Base-by-base conservation (phyloP, 225 moss, liverwort and hornwort species). In the Lunularia cruciata region DNA sequence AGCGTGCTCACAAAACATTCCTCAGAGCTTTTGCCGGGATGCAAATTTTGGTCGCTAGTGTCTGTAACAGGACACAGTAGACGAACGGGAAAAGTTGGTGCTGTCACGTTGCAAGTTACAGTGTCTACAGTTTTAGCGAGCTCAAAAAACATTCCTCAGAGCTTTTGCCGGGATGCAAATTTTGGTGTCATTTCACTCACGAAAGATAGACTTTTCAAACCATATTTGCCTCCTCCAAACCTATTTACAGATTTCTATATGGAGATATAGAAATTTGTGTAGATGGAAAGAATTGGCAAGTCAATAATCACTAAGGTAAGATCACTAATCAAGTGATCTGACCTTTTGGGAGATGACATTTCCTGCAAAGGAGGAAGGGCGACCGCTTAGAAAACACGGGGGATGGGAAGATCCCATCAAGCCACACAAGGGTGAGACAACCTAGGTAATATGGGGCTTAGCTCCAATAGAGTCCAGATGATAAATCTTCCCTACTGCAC, bases 1-100 rank as follows among this genome's bases (percentile, higher is more conserved):
- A 13, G 83, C 83, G 47, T 63, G 79, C 73, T 83, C 83, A 63
- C 76, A 83, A 23, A 60, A 67, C 5, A 20, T 63, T 39, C 83
- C 69, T 10, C 79, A 28, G 3, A 26, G 39, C 67, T 58, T 79
- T 26, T 83, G 83, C n/a, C 79, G 79, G 23, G n/a, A 47, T 11
- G 11, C 55, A 60, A 83, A 79, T n/a, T n/a, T 31, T 64, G 67
- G 3, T 30, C 51, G 1, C 22, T 34, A 8, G 48, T 28, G 27
- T 5, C 40, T 4, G 34, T 25, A 25, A 20, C 15, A 18, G 25
- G 55, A 40, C 39, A 45, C 22, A 70, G 79, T 43, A 70, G 73
- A 43, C 71, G 37, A 6, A 47, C 26, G 5, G 79, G 83, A 35
- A 83, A 76, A 76, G 33, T 77, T 61, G 83, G 83, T 45, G 73